Base-by-base conservation (phyloP, 108 stramenopile genomes). In the Pseudonitzschia multiseries region DNA sequence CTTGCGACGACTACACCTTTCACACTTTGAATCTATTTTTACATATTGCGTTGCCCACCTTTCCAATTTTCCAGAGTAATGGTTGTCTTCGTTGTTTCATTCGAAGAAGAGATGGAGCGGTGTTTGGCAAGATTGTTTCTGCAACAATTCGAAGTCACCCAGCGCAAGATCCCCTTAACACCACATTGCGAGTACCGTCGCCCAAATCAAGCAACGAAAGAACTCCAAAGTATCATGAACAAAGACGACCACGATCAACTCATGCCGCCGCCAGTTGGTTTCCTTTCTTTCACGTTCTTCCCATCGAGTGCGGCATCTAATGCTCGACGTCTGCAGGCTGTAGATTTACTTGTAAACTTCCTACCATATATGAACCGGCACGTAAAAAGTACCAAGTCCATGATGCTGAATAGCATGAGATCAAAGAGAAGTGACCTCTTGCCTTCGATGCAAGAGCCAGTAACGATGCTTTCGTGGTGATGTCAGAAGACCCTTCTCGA, bases 121-220 rank as follows among this genome's bases (percentile, higher is more conserved):
- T 57, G 62, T 21, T 52, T 74, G 41, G 73, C 73, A n/a, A 36
- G 73, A 57, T 29, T 65, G 2, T 74, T 74, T 43, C 27, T 74
- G 21, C 64, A 66, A 63, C 73, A 74, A 74, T 74, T 74, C 54
- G 65, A 74, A 43, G 53, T 42, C 4, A 59, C 40, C 22, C 73
- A 74, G 24, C 46, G 52, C 40, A 53, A 53, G 18, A 42, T 66
- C 2, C 65, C 73, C 15, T 31, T 60, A 22, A 74, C 57, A 4
- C 73, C 73, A 27, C 73, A 74, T 31, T 74, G 73, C 41, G 73
- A 74, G 54, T 74, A 65, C 42, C 73, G 73, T 18, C 51, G 73
- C 20, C 65, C 73, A 43, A 33, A 51, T 17, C 65, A 74, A 40
- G 42, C 56, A 43, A 53, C 65, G 24, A 51, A 48, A 8, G 73